Evolutionary conservation across 441 rosid genomes (phyloP).

Genomic region (Metrosideros polymorpha): DNA sequence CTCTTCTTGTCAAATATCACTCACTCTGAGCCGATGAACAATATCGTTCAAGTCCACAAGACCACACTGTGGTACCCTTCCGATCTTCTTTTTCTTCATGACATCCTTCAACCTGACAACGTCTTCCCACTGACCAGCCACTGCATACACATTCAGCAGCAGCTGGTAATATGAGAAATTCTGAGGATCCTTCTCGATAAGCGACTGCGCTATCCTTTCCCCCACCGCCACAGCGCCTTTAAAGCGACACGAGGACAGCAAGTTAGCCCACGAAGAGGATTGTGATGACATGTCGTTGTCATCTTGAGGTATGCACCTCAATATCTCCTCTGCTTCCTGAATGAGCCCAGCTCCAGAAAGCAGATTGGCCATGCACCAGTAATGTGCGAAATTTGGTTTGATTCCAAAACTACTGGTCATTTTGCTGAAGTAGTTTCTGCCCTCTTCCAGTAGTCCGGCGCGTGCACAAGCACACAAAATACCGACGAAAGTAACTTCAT

Average conservation of each 20-base stretch:
- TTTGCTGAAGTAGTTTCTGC: constrained; percentile 25
- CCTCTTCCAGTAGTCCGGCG: constrained; percentile 21
- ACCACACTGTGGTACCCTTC: constrained; percentile 39
- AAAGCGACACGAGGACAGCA: constrained; percentile 46
- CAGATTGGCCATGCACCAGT: constrained; percentile 56
- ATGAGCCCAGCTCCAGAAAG: constrained; percentile 17
- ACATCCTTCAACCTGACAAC: constrained; percentile 38
- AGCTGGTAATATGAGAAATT: constrained; percentile 47
- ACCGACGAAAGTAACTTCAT: constrained; percentile 35
- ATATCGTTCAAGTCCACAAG: constrained; percentile 64
- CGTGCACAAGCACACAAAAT: constrained; percentile 47
- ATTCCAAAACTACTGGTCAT: constrained; percentile 32
- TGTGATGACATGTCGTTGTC: constrained; percentile 24
- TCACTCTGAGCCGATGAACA: constrained; percentile 33
- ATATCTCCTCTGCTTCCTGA: constrained; percentile 29
- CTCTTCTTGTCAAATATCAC: background rate
- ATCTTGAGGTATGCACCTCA: constrained; percentile 24
- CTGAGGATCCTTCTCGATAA: constrained; percentile 41
- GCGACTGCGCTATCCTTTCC: constrained; percentile 38
- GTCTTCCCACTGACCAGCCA: constrained; percentile 48
- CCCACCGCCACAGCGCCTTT: constrained; percentile 27
- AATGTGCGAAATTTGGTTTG: constrained; percentile 47
- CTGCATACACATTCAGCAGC: constrained; percentile 47
- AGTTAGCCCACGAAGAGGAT: constrained; percentile 35
- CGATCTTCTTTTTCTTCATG: constrained; percentile 30